A percentile compares a stretch with the other conserved stretches of the same genome.
Conservation (phyloP, 176 grass and related monocot species). For the Tillandsia leiboldiana region DNA sequence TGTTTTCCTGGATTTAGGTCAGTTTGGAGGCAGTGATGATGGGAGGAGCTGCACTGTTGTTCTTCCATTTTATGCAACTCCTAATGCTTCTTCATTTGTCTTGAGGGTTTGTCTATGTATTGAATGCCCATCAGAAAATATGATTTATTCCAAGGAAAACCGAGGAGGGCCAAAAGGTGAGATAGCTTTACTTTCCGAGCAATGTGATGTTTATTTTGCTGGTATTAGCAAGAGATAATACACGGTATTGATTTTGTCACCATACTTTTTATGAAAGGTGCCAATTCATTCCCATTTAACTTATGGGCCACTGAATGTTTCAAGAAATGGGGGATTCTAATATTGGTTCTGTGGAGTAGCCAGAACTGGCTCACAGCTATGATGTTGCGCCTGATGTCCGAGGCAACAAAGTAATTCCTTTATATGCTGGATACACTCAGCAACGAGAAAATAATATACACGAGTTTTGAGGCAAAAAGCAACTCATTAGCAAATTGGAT, state of each 20-base stretch:
- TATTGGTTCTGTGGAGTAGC: no score
- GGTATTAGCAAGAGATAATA: slow-evolving; percentile 23
- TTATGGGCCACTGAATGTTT: neutral
- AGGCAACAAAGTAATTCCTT: no score
- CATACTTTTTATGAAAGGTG: neutral
- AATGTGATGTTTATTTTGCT: slow-evolving; percentile 58
- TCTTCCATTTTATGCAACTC: slow-evolving; percentile 60
- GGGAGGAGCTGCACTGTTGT: slow-evolving; percentile 33
- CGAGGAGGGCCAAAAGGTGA: slow-evolving; percentile 36
- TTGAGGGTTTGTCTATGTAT: slow-evolving; percentile 52
- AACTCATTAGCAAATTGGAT: no score
- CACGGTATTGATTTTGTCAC: neutral
- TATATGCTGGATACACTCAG: no score
- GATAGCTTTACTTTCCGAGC: slow-evolving; percentile 41
- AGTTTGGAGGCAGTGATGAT: slow-evolving; percentile 48
- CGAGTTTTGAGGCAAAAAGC: no score
- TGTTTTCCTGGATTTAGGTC: slow-evolving; percentile 49
- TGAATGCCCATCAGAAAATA: slow-evolving; percentile 46
- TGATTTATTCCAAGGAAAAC: slow-evolving; percentile 18
- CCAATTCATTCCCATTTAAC: neutral
- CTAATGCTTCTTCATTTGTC: slow-evolving; percentile 48
- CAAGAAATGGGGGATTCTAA: no score
- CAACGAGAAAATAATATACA: no score
- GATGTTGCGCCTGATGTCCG: no score
- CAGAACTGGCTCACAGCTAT: no score